Evolutionary conservation across 257 asterid species (phyloP), one percentile per base, ranked within the genome.

Genomic region (Nicotiana attenuata): DNA sequence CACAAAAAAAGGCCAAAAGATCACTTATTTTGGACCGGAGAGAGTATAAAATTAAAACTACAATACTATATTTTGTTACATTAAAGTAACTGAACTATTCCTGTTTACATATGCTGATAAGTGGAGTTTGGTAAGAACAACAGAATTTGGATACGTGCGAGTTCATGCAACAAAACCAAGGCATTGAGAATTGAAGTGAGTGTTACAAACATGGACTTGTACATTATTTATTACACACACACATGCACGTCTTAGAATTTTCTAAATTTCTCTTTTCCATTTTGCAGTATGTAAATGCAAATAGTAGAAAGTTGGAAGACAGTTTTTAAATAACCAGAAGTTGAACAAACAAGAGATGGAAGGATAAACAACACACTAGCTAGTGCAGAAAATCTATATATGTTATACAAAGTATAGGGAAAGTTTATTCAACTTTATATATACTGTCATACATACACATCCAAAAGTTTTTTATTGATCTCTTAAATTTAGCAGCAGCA

Each of bases 211-310:
- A 26, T 1, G 1, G 1, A 26, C 1, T 26, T 26, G 28, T 26
- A 26, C 28, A 1, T 26, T 26, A n/a, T n/a, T n/a, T 22, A 3
- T 65, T 33, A 80, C 22, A 26, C 28, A 26, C 31, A 29, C 35
- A 77, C 16, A 1, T 2, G 11, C 69, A 15, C 8, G 17, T 38
- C 64, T n/a, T 2, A 3, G 16, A 68, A 66, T 59, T 79, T 17
- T 4, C 45, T 56, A 5, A 61, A 19, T 45, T 8, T 64, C 10
- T 80, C 3, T 8, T 10, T 24, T 69, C 29, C 4, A 20, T 55
- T 47, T 61, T 87, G 86, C 92, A 93, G 98, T 92, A 86, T 82
- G 93, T 93, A 59, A 89, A 88, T 83, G 93, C 97, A 77, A 87
- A 81, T 73, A 83, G 93, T 56, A 88, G 84, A 85, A 84, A 81